Conservation (phyloP, 257 asterid genomes). For the Scutellaria galericulata region DNA sequence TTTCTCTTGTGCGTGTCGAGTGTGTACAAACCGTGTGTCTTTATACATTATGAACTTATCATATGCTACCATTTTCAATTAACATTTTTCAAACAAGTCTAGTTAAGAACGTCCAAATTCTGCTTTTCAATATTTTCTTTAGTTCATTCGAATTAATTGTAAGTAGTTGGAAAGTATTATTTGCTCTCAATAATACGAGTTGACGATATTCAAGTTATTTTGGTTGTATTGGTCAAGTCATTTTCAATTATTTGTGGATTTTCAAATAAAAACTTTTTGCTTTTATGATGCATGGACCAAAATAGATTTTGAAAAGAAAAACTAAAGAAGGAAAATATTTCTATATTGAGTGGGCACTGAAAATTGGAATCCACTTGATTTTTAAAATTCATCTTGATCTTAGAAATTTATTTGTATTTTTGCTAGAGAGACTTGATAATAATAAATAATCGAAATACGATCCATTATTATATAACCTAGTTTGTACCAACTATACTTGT, state of each 20-base stretch:
- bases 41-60: background rate
- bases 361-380: too few species aligned
- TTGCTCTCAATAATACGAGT: slow-evolving; percentile 25
- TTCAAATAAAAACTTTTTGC: background rate
- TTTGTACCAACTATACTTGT: too few species aligned
- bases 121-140: background rate
- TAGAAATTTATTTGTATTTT: too few species aligned
- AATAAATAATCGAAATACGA: too few species aligned
- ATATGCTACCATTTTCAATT: background rate
- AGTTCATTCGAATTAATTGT: background rate
- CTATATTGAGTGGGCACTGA: background rate
- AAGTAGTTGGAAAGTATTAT: slow-evolving; percentile 10
- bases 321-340: background rate
- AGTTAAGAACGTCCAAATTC: background rate
- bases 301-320: background rate
- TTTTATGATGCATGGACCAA: background rate
- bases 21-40: slow-evolving; percentile 38
- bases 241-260: background rate
- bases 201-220: slow-evolving; percentile 2
- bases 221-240: slow-evolving; percentile 11
- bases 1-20: too few species aligned
- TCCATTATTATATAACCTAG: too few species aligned
- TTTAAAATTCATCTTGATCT: too few species aligned
- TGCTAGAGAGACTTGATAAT: too few species aligned
- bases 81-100: background rate